Evolutionary conservation across 345 rosid species (phyloP), one percentile per base, ranked within the genome.

Genomic region (Litchi chinensis): DNA sequence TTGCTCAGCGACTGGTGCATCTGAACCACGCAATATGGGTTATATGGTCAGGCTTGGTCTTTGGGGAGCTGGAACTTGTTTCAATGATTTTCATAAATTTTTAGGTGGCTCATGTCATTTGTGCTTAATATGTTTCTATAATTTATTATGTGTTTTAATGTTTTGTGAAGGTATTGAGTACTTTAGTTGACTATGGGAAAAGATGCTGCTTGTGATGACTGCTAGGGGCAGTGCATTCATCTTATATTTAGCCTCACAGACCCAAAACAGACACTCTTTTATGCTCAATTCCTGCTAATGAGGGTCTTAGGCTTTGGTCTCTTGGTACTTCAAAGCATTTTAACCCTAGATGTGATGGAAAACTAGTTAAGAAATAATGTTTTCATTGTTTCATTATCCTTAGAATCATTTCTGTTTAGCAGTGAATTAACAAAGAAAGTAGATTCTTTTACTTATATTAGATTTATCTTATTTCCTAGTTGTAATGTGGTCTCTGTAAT

Each of bases 1-100:
- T 89, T 96, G 99, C 90, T 96, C 99, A 65, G 99, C 98, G 71
- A 96, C 98, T 86, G 98, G 99, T 81, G 99, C 99, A 82, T 96
- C 99, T 78, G 99, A 96, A 87, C 98, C 99, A 68, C 96, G 99
- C 76, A 96, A 96, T 85, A 82, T 96, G 98, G 99, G 98, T 72
- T 96, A 96, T 85, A 96, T 96, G 99, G 96, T 93, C 84, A 90
- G 98, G 86, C 97, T 96, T 87, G 98, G 99, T 80, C 98, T 96
- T 69, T 96, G 99, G 99, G 99, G 99, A 78, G 88, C 87, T 81
- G 97, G 98, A 90, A 96, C 99, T 50, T 84, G 89, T 85, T 96
- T 96, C 78, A 62, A 74, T 65, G 96, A 89, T 75, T 96, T 96
- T 83, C 95, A 79, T 79, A 85, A 81, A 71, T 92, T 92, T 85